Conservation (phyloP, 345 rosid species). For the Psidium guajava region DNA sequence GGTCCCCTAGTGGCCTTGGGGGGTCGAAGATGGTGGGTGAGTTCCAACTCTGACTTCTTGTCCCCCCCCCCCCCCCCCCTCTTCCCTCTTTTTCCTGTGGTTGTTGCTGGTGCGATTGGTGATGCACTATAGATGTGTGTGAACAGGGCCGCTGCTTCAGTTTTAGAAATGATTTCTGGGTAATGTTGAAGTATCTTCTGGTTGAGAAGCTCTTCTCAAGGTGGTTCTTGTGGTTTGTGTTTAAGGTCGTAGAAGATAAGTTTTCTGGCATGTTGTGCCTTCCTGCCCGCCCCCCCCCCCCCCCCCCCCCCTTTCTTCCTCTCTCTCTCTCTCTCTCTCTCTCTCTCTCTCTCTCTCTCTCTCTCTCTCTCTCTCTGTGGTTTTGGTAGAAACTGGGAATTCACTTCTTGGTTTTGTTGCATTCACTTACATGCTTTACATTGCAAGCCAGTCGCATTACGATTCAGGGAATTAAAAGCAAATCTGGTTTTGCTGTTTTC, state of each 20-base stretch:
- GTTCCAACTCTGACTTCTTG: constrained; percentile 14
- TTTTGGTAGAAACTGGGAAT: background rate
- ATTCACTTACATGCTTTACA: too few relatives aligned
- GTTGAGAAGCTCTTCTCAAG: background rate
- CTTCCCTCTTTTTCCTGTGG: too few relatives aligned
- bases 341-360: background rate
- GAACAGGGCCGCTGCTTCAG: background rate
- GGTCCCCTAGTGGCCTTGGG: constrained; percentile 20
- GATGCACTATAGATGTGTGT: background rate
- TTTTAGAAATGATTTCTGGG: background rate
- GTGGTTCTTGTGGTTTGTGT: background rate
- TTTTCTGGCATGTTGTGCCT: background rate
- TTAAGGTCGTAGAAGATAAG: background rate
- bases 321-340: too few relatives aligned
- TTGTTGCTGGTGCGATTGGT: background rate
- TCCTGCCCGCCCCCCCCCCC: too few relatives aligned
- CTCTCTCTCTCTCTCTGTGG: background rate
- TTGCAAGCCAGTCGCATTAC: too few relatives aligned
- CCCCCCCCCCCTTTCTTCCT: too few relatives aligned
- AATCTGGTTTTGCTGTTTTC: too few relatives aligned
- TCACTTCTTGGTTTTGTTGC: background rate
- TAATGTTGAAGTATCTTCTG: background rate
- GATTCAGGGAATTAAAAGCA: too few relatives aligned
- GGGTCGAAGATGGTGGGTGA: constrained; percentile 60
- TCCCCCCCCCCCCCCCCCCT: background rate